Evolutionary conservation across 805 yeast species (phyloP).

Genomic region (Yamadazyma kitorensis): DNA sequence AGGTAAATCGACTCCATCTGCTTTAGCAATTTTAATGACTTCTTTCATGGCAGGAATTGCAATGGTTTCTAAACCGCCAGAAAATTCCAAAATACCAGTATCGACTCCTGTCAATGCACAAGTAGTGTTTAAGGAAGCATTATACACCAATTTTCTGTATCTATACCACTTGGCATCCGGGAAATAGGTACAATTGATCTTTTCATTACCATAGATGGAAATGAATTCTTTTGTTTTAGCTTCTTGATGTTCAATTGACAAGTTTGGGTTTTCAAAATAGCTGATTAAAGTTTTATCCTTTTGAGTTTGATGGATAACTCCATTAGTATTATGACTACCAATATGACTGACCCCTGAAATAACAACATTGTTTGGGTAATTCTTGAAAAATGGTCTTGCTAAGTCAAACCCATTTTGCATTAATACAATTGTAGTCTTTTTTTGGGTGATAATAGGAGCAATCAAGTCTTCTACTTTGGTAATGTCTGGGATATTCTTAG

Average conservation of each 20-base stretch:
- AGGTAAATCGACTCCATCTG: constrained; percentile 60
- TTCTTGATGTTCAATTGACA: constrained; percentile 21
- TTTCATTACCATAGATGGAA: constrained; percentile 19
- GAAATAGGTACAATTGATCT: constrained; percentile 21
- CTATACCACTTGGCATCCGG: constrained; percentile 33
- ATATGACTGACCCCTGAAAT: constrained; percentile 34
- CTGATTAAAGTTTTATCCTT: constrained; percentile 26
- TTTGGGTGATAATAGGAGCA: constrained; percentile 7
- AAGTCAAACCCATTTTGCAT: constrained; percentile 27
- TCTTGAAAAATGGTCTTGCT: constrained; percentile 5
- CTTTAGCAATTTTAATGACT: constrained; percentile 59
- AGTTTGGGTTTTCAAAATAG: constrained; percentile 23
- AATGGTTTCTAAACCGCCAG: constrained; percentile 26
- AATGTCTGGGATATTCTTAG: constrained; percentile 30
- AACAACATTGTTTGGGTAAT: constrained; percentile 21
- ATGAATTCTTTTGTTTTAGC: constrained; percentile 17
- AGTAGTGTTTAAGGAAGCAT: constrained; percentile 62
- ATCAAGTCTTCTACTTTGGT: constrained; percentile 16
- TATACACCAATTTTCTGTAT: constrained; percentile 68
- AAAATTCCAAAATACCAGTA: constrained; percentile 32
- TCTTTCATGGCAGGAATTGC: constrained; percentile 67
- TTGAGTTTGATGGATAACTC: constrained; percentile 22
- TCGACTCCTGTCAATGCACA: constrained; percentile 27
- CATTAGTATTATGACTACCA: constrained; percentile 27
- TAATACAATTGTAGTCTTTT: constrained; percentile 20